Percentiles rank a stretch among this genome's conserved stretches.
These are phyloP conservation scores for Linnemannia elongata DNA, from an alignment of 192 early-diverging fungal species.

Conservation along the genomic window DNA sequence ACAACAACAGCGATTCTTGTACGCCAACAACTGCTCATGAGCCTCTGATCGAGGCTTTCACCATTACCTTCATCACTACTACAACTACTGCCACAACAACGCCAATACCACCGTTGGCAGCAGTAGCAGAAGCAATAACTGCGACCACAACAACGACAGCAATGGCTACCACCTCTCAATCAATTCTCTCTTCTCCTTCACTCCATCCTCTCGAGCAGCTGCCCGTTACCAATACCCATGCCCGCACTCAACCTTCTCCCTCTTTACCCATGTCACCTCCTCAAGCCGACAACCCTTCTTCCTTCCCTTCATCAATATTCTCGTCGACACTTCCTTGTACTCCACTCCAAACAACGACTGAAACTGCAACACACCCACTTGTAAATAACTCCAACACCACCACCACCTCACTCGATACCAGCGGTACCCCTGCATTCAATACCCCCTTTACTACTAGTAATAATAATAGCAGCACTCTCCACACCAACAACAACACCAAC, in stretches of 20 bases:
- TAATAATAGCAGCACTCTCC: background rate
- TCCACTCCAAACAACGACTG: background rate
- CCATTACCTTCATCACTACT: background rate
- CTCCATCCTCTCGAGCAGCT: background rate
- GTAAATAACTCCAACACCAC: constrained; percentile 6
- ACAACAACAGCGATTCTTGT: background rate
- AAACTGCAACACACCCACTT: background rate
- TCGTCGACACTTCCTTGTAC: background rate
- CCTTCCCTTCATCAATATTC: background rate
- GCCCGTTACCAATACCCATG: background rate
- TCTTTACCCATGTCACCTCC: background rate
- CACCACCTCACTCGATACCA: constrained; percentile 1
- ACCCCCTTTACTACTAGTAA: constrained; percentile 8
- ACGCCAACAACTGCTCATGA: background rate
- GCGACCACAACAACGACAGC: background rate
- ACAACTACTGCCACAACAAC: background rate
- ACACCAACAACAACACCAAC: background rate
- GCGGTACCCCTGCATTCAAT: background rate
- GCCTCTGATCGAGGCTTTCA: background rate
- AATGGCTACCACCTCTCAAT: background rate
- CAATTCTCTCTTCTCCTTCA: background rate
- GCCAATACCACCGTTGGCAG: background rate
- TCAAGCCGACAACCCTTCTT: background rate
- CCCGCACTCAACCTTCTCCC: background rate
- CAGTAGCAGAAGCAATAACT: background rate